Evolutionary conservation across 2,329 filamentous ascomycete genomes (phyloP).

Genomic region (Colletotrichum phormii): DNA sequence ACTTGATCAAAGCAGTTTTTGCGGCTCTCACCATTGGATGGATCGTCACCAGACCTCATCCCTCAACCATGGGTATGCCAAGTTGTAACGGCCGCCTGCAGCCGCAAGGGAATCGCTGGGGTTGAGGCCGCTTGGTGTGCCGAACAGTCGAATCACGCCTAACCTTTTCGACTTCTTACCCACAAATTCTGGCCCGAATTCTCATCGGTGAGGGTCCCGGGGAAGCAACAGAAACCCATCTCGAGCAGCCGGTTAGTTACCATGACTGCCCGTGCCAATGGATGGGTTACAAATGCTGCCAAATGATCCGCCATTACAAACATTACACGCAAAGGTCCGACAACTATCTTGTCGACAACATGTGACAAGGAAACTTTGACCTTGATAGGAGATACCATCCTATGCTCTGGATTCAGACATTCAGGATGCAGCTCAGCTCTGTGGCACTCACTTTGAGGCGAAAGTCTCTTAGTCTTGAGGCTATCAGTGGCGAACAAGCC

Average conservation of each 20-base stretch:
- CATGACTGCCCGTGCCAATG: neutral
- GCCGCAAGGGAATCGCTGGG: slow-evolving; percentile 25
- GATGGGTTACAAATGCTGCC: neutral
- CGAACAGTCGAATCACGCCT: slow-evolving; percentile 18
- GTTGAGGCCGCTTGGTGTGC: slow-evolving; percentile 17
- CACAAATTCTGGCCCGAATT: slow-evolving; percentile 14
- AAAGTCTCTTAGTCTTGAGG: slow-evolving; percentile 3
- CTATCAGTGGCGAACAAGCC: slow-evolving; percentile 1
- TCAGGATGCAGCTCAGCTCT: slow-evolving; percentile 8
- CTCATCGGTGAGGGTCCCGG: slow-evolving; percentile 27
- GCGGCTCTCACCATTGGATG: slow-evolving; percentile 30
- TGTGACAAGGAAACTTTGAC: neutral
- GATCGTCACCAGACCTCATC: slow-evolving; percentile 7
- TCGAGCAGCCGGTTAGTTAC: neutral
- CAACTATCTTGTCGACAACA: neutral
- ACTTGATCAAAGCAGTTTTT: slow-evolving; percentile 16
- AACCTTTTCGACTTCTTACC: slow-evolving; percentile 16
- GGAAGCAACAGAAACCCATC: slow-evolving; percentile 10
- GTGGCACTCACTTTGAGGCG: slow-evolving; percentile 18
- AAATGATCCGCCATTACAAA: neutral
- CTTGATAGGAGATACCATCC: neutral
- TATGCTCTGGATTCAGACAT: slow-evolving; percentile 3
- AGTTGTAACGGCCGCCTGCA: slow-evolving; percentile 35
- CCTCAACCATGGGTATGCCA: slow-evolving; percentile 30
- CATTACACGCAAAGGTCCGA: neutral